Base-by-base conservation (phyloP, 306 rosid genomes). In the Trichosanthes cucumerina region DNA sequence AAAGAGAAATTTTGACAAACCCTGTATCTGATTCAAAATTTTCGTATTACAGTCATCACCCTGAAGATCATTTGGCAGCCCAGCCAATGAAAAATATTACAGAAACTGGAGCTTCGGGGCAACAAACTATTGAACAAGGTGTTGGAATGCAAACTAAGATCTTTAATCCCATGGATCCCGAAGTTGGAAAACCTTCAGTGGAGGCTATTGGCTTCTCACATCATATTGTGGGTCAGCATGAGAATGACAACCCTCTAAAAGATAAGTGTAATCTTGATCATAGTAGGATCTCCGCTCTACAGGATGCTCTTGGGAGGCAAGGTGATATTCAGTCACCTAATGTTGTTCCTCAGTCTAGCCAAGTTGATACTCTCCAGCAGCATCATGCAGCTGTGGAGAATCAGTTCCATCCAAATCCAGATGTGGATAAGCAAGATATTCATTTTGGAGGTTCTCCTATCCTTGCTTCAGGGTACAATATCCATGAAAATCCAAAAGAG, bases 81-180 rank as follows among this genome's bases (percentile, higher is more conserved):
- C 96, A 85, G 73, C 88, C 83, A 47, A 19, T 86, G 77, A 86
- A 83, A 65, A 81, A 14, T 83, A 79, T 85, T 65, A 58, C 77
- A 79, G 95, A 79, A 74, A 82, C 88, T 60, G 82, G 89, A 58
- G 85, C 86, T 33, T 47, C 83, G 79, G 85, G 80, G 88, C 93
- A 84, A 83, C 65, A 82, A 26, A 49, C 57, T 75, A 66, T 79
- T 75, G 97, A 88, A 41, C 92, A 83, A 57, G 91, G 87, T 77
- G 80, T 53, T 72, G 84, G 82, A 71, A 47, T 84, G 76, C 86
- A 78, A 72, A 83, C 87, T 44, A 76, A 79, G 31, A 86, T 79
- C 41, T 80, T 83, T 82, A 83, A 84, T 81, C 88, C 82, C 11
- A 80, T 66, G 26, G 92, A 91, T 85, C 71, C 86, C 64, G 87